Percentiles rank a stretch among this genome's conserved stretches.
These are phyloP conservation scores for Diaporthe amygdali DNA, from an alignment of 2,329 filamentous ascomycete species.

Conservation along the genomic window DNA sequence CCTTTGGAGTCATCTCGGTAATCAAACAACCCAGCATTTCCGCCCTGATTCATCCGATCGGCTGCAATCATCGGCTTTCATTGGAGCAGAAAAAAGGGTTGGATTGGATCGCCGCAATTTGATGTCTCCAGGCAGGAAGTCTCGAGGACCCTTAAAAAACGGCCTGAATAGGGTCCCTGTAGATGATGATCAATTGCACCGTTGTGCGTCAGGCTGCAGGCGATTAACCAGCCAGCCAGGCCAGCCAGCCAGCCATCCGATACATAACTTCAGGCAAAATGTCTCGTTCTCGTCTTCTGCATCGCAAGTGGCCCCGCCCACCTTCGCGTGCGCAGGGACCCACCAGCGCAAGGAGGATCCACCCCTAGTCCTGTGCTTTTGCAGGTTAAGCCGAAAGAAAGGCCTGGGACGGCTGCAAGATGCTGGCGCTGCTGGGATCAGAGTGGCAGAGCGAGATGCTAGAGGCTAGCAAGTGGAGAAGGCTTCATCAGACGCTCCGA, in stretches of 20 bases:
- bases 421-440: conserved; percentile 23
- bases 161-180: neutral
- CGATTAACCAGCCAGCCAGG: conserved; percentile 14
- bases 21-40: neutral
- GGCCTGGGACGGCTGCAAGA: conserved; percentile 23
- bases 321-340: conserved; percentile 24
- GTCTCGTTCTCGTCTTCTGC: conserved; percentile 17
- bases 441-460: conserved; percentile 19
- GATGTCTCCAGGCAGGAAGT: neutral
- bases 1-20: neutral
- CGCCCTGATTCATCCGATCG: neutral
- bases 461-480: conserved; percentile 22
- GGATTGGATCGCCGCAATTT: conserved; percentile 1
- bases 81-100: neutral
- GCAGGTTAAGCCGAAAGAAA: conserved; percentile 26
- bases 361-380: conserved; percentile 21
- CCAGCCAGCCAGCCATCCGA: conserved; percentile 2
- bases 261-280: conserved; percentile 9
- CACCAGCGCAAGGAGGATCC: conserved; percentile 20
- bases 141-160: conserved; percentile 5
- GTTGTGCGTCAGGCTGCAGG: conserved; percentile 20
- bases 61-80: neutral
- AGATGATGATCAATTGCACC: conserved; percentile 1
- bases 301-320: conserved; percentile 21
- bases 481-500: conserved; percentile 21